phyloP scores from a whole-genome alignment of 164 flowering plant genomes.

The Platanus orientalis region DNA sequence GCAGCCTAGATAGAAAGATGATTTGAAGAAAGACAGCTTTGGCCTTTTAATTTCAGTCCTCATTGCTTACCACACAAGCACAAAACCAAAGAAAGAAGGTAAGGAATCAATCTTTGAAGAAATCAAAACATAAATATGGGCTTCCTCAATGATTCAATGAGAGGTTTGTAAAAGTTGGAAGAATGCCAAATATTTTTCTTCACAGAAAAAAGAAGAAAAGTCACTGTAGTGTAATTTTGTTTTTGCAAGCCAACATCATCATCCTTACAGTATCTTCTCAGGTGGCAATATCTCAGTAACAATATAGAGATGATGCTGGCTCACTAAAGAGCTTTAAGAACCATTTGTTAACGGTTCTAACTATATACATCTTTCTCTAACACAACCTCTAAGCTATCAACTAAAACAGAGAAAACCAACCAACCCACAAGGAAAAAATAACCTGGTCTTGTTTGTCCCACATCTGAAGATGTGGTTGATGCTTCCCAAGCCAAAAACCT shows the following conservation, averaged over 20 bases:
- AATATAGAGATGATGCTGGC: slow-evolving; percentile 20
- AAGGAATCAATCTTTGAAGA: no score
- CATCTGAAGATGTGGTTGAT: slow-evolving; percentile 42
- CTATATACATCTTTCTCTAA: slow-evolving; percentile 19
- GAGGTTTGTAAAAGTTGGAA: background rate
- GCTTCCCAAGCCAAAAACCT: slow-evolving; percentile 43
- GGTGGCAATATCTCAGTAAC: slow-evolving; percentile 22
- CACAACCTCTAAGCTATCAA: slow-evolving; percentile 9
- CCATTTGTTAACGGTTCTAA: slow-evolving; percentile 14
- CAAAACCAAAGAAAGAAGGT: no score
- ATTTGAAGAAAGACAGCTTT: no score
- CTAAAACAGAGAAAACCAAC: slow-evolving; percentile 25
- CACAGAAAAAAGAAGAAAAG: slow-evolving; percentile 1
- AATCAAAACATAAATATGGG: no score
- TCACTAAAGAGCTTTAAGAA: slow-evolving; percentile 9
- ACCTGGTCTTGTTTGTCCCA: slow-evolving; percentile 20
- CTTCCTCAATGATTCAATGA: background rate
- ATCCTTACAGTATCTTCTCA: slow-evolving; percentile 10
- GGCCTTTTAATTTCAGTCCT: no score
- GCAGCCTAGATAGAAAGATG: background rate
- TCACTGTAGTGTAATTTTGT: slow-evolving; percentile 16
- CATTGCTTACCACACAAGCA: no score
- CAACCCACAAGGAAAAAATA: slow-evolving; percentile 23
- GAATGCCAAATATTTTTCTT: slow-evolving; percentile 13
- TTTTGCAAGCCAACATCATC: slow-evolving; percentile 19